phyloP scores from a whole-genome alignment of 2,329 filamentous ascomycete species.

The Hypoxylon sp. region DNA sequence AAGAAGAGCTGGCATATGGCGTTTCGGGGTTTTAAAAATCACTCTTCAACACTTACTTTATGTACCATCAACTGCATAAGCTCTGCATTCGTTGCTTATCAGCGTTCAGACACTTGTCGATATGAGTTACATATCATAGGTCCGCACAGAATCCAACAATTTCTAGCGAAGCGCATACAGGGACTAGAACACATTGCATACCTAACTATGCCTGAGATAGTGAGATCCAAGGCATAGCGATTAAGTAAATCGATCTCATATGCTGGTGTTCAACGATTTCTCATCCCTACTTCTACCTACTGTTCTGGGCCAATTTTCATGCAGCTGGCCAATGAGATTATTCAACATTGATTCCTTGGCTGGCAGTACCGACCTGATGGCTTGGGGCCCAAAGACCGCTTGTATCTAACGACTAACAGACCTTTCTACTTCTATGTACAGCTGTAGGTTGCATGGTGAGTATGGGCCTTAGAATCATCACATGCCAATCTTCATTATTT shows the following conservation, averaged over 20 bases:
- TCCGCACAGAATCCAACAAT: neutral
- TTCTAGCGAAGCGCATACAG: neutral
- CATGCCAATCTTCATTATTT: too few species aligned
- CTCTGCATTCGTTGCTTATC: neutral
- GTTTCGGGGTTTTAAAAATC: constrained; percentile 26
- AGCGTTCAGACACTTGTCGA: neutral
- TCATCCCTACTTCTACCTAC: neutral
- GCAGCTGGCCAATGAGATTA: neutral
- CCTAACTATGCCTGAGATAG: too few species aligned
- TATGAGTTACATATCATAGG: neutral
- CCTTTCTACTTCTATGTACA: too few species aligned
- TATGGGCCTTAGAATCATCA: too few species aligned
- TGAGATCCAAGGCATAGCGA: too few species aligned
- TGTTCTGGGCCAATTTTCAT: neutral
- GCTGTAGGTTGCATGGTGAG: too few species aligned
- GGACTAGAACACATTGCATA: too few species aligned
- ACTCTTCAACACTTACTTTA: constrained; percentile 39
- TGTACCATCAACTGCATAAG: constrained; percentile 39
- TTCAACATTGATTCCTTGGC: too few species aligned
- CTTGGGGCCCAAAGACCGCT: neutral
- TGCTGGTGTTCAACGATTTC: too few species aligned
- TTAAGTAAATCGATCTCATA: too few species aligned
- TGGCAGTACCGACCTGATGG: neutral
- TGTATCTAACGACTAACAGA: neutral
- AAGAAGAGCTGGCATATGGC: constrained; percentile 28